Percentiles rank a stretch among this genome's conserved stretches.
Evolutionary conservation across 2,329 filamentous ascomycete genomes (phyloP).

Genomic region (Chrysoporthe puriensis): DNA sequence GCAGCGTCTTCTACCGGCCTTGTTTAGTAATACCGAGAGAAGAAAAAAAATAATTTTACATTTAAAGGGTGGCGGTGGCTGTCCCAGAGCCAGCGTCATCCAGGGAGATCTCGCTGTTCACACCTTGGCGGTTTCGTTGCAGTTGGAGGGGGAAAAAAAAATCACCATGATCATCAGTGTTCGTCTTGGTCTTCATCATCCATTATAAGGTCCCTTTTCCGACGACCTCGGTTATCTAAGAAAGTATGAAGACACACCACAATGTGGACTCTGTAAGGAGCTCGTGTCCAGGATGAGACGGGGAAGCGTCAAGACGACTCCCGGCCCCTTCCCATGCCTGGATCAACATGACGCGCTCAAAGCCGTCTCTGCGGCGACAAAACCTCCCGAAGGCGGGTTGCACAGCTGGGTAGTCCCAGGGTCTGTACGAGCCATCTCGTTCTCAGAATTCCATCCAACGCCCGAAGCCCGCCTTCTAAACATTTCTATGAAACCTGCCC

Average conservation of each 20-base stretch:
- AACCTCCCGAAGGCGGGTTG: not conserved
- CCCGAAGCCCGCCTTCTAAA: constrained; percentile 3
- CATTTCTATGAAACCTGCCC: constrained; percentile 5
- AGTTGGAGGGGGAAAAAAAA: not conserved
- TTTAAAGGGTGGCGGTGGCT: not conserved
- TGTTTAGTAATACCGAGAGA: not conserved
- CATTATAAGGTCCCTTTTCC: not conserved
- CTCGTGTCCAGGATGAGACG: not conserved
- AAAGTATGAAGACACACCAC: not conserved
- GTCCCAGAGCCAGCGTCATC: not conserved
- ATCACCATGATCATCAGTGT: not conserved
- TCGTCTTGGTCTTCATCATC: not conserved
- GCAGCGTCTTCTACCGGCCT: not conserved
- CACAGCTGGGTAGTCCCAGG: not conserved
- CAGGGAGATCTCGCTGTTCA: not conserved
- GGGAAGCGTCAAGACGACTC: not conserved
- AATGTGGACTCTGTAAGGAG: not conserved
- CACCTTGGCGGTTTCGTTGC: not conserved
- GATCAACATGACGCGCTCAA: not conserved
- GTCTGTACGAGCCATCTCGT: not conserved
- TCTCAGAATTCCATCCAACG: constrained; percentile 2
- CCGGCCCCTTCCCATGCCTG: not conserved
- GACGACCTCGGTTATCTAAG: not conserved
- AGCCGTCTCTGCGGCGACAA: not conserved
- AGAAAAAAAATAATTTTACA: not conserved